Conservation (phyloP, 1,284 basidiomycete species). For the Fomitopsis schrenkii region DNA sequence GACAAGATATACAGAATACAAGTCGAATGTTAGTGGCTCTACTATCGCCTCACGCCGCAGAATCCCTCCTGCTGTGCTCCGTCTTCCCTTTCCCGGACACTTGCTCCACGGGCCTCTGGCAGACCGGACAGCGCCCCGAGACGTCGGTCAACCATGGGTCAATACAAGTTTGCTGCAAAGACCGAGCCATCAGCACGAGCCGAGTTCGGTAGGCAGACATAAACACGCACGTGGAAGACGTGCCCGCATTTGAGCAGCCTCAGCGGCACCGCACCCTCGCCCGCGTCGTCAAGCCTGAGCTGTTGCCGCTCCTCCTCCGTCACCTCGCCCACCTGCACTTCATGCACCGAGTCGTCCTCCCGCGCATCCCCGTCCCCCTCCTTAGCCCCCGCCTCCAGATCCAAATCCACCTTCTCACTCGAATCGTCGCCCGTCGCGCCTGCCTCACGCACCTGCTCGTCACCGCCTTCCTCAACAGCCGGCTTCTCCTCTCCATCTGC, state of each 20-base stretch:
- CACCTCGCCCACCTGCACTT: conserved; percentile 34
- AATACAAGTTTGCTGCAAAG: conserved; percentile 65
- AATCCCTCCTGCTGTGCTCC: conserved; percentile 12
- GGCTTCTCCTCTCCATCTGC: conserved; percentile 13
- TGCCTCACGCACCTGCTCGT: conserved; percentile 8
- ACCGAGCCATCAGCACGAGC: background rate
- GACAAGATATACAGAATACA: background rate
- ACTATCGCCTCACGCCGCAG: background rate
- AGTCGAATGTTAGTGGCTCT: background rate
- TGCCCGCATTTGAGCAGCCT: conserved; percentile 71
- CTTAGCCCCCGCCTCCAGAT: conserved; percentile 5
- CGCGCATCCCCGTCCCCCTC: background rate
- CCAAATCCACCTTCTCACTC: background rate
- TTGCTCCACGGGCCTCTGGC: conserved; percentile 51
- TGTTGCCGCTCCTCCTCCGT: conserved; percentile 35
- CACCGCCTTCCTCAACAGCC: conserved; percentile 6
- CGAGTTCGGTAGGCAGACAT: background rate
- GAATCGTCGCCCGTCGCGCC: conserved; percentile 1
- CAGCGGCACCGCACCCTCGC: conserved; percentile 69
- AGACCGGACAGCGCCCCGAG: conserved; percentile 76
- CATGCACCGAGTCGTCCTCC: conserved; percentile 15
- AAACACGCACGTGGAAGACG: conserved; percentile 71
- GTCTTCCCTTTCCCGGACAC: conserved; percentile 20
- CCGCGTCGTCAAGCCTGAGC: conserved; percentile 59
- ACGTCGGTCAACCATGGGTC: conserved; percentile 77